Percentiles rank a stretch among this genome's conserved stretches.
Conservation (phyloP, 805 yeast genomes). For the Kuraishia floccosa region DNA sequence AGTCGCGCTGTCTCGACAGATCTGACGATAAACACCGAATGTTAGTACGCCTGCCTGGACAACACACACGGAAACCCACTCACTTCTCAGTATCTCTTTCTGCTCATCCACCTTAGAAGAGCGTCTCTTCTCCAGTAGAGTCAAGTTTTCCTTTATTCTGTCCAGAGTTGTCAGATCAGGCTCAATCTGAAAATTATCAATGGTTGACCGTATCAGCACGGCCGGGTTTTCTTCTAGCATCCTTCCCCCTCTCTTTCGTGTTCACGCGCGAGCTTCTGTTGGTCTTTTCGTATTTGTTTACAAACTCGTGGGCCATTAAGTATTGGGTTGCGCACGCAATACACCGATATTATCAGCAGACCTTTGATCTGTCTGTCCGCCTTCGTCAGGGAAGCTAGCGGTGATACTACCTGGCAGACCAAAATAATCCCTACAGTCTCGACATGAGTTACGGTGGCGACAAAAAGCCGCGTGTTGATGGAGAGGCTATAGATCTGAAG, state of each 20-base stretch:
- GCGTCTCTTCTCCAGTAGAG: slow-evolving; percentile 18
- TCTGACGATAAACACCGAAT: slow-evolving; percentile 1
- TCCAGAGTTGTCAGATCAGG: slow-evolving; percentile 36
- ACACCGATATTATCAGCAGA: no score
- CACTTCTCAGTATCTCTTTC: slow-evolving; percentile 9
- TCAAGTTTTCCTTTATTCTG: slow-evolving; percentile 26
- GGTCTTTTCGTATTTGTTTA: no score
- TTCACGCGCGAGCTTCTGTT: no score
- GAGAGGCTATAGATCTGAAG: slow-evolving; percentile 16
- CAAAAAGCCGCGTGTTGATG: no score
- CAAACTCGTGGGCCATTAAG: no score
- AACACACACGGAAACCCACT: slow-evolving; percentile 1
- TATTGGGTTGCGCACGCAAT: no score
- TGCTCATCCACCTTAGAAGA: slow-evolving; percentile 11
- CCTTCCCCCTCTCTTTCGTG: no score
- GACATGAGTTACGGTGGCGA: no score
- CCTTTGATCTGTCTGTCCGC: no score
- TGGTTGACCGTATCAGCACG: slow-evolving; percentile 25
- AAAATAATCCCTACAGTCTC: no score
- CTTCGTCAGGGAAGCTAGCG: no score
- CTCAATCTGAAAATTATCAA: slow-evolving; percentile 38
- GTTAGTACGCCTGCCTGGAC: background rate
- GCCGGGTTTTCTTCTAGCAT: slow-evolving; percentile 7
- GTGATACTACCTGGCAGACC: no score
- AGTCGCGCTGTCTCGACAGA: slow-evolving; percentile 7